Percentiles rank a stretch among this genome's conserved stretches.
phyloP scores from a whole-genome alignment of 2,329 filamentous ascomycete species.

The Sclerotinia subarctica region DNA sequence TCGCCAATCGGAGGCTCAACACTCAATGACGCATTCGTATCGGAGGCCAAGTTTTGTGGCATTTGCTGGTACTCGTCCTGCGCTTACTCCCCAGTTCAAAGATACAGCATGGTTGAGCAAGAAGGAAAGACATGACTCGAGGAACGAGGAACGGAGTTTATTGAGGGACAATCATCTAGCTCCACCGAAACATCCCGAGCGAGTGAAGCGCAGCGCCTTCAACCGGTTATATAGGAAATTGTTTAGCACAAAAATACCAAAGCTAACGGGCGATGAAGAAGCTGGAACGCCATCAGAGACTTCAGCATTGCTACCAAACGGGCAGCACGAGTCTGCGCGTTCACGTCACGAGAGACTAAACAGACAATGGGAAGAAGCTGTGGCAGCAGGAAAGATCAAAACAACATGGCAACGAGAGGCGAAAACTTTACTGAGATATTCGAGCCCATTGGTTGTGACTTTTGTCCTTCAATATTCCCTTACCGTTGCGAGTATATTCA shows the following conservation, averaged over 20 bases:
- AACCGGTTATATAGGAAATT: constrained; percentile 43
- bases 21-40: constrained; percentile 63
- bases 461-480: constrained; percentile 81
- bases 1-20: constrained; percentile 38
- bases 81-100: constrained; percentile 57
- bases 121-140: constrained; percentile 54
- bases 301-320: constrained; percentile 43
- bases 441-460: constrained; percentile 66
- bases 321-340: constrained; percentile 44
- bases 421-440: constrained; percentile 73
- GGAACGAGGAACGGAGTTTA: constrained; percentile 58
- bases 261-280: constrained; percentile 43
- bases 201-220: constrained; percentile 39
- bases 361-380: constrained; percentile 81
- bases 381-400: constrained; percentile 73
- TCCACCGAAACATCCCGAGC: constrained; percentile 54
- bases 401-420: constrained; percentile 91
- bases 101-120: constrained; percentile 50
- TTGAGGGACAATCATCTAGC: constrained; percentile 63
- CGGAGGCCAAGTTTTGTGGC: constrained; percentile 74
- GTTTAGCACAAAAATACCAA: constrained; percentile 56
- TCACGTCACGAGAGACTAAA: constrained; percentile 57
- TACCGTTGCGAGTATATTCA: constrained; percentile 78
- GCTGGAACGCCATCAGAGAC: constrained; percentile 41
- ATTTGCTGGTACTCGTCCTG: constrained; percentile 66